Evolutionary conservation across 1,284 basidiomycete species (phyloP), one percentile per base, ranked within the genome.

Genomic region (Microbotryomycetes sp.): DNA sequence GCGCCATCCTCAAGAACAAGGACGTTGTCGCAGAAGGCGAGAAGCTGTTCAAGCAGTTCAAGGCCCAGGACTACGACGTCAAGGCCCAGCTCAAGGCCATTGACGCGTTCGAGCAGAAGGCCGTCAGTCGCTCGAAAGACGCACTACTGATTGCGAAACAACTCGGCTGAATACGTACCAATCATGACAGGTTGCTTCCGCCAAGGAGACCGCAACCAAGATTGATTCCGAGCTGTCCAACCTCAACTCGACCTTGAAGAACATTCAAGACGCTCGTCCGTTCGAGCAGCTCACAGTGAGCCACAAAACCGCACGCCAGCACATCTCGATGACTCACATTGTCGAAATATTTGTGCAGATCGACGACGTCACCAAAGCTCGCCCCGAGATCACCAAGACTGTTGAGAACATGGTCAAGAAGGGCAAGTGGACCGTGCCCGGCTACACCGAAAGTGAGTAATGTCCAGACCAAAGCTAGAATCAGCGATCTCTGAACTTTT

Each of bases 371-470:
- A 85, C 87, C 70, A 82, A 86, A 67, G 94, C 96, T 54, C 88
- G 93, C 76, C 96, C 96, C 52, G 90, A 92, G 78, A 87, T 98
- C 75, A 79, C 82, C 56, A 85, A 96, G 78, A 85, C 90, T 52
- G 90, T 97, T 71, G 91, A 97, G 81, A 92, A 85, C 72, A 97
- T 97, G 92, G 78, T 97, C 73, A 87, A 89, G 84, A 96, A 98
- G 82, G 96, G 96, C 78, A 97, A 97, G 81, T 98, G 91, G 88
- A 89, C 87, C 74, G 91, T 96, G 61, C 91, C 92, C 72, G 90
- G 90, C 83, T 78, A 78, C 76, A 73, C 73, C 68, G 77, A 77
- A 75, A 70, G 82, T 41, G 35, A 18, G 11, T 11, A 41, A 41
- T 9, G 11, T 11, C 35, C 11, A 11, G 35, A 41, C 35, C 35